These are phyloP conservation scores for Colletotrichum gloeosporioides DNA, from an alignment of 2,329 filamentous ascomycete genomes.

Conservation along the genomic window DNA sequence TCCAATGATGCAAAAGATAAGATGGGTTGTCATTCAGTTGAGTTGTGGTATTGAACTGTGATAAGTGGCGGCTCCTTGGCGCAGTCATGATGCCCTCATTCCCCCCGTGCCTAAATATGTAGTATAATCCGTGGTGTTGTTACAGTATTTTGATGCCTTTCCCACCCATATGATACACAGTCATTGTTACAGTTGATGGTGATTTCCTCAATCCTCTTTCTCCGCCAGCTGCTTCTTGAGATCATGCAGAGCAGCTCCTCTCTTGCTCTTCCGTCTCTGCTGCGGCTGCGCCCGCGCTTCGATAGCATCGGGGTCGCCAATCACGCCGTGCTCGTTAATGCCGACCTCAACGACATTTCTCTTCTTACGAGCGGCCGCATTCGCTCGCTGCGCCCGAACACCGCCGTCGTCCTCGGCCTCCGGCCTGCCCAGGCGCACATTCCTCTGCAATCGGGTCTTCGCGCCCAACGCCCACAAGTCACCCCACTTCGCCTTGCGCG, in stretches of 20 bases:
- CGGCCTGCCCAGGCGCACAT: slow-evolving; percentile 62
- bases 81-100: not conserved
- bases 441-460: slow-evolving; percentile 76
- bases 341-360: slow-evolving; percentile 47
- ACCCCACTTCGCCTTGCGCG: slow-evolving; percentile 88
- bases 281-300: slow-evolving; percentile 40
- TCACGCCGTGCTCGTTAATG: slow-evolving; percentile 33
- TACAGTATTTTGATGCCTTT: not conserved
- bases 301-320: slow-evolving; percentile 25
- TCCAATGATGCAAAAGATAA: not conserved
- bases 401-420: slow-evolving; percentile 48
- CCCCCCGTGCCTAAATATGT: not conserved
- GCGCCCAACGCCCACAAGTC: slow-evolving; percentile 95
- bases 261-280: slow-evolving; percentile 42
- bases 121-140: not conserved
- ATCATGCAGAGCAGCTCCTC: slow-evolving; percentile 39
- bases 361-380: slow-evolving; percentile 30
- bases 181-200: not conserved
- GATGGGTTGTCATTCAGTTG: not conserved
- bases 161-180: slow-evolving; percentile 11
- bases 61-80: not conserved
- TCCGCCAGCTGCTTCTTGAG: slow-evolving; percentile 45
- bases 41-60: slow-evolving; percentile 6
- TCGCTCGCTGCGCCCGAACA: slow-evolving; percentile 39
- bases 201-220: slow-evolving; percentile 28